phyloP scores from a whole-genome alignment of 164 flowering plant species.

The Cinnamomum chago region DNA sequence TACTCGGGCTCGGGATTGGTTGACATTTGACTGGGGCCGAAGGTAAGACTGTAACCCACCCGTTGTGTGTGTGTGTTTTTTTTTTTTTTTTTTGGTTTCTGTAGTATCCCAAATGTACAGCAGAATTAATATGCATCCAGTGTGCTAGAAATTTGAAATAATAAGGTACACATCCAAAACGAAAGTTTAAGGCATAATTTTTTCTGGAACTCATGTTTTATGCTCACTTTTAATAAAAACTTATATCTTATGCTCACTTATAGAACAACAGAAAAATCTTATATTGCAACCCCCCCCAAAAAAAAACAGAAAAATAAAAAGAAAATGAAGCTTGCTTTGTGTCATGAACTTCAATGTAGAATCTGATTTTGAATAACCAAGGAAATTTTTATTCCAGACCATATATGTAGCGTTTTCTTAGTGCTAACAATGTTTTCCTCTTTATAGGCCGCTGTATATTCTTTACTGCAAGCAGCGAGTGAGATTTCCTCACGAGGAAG shows the following conservation, averaged over 20 bases:
- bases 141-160: neutral
- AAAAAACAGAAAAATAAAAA: no score
- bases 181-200: no score
- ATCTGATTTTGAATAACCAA: neutral
- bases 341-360: neutral
- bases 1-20: no score
- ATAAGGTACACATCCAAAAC: neutral
- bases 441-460: slow-evolving; percentile 76
- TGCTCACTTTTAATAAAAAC: no score
- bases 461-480: slow-evolving; percentile 78
- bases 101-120: neutral
- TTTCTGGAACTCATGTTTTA: no score
- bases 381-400: neutral
- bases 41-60: neutral
- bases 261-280: no score
- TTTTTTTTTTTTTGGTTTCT: no score
- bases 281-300: no score
- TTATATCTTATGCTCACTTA: no score
- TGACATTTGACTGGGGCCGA: neutral
- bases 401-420: no score
- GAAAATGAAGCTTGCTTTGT: neutral
- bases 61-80: no score
- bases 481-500: slow-evolving; percentile 84
- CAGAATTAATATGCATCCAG: neutral
- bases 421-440: neutral